Evolutionary conservation across 495 filamentous ascomycete genomes (phyloP).

Genomic region (Aspergillus sclerotiicarbonarius): DNA sequence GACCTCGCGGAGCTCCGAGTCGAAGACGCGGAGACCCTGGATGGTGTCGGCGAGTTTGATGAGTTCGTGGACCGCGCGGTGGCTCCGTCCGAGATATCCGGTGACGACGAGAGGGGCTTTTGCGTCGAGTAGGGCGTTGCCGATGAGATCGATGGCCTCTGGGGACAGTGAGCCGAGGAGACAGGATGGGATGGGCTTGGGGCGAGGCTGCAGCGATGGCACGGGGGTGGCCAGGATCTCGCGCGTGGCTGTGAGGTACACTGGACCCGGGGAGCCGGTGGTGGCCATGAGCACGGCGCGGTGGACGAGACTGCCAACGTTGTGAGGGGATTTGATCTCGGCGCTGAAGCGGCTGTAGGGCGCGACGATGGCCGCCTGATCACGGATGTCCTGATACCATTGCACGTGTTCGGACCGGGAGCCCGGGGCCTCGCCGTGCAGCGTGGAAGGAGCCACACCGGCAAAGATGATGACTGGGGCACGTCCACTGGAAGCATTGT

Average conservation of each 20-base stretch:
- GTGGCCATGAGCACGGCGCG: conserved; percentile 29
- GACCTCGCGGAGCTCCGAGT: conserved; percentile 21
- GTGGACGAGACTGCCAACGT: conserved; percentile 24
- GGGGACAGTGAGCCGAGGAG: conserved; percentile 11
- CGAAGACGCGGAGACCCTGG: conserved; percentile 21
- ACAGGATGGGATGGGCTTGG: conserved; percentile 12
- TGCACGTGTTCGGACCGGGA: conserved; percentile 28
- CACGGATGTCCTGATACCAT: conserved; percentile 29
- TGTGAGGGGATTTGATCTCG: conserved; percentile 25
- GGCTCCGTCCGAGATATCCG: conserved; percentile 26
- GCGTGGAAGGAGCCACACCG: conserved; percentile 22
- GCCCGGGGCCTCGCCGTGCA: conserved; percentile 23
- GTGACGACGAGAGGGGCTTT: conserved; percentile 26
- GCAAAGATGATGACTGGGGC: conserved; percentile 29
- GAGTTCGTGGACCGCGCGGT: conserved; percentile 23
- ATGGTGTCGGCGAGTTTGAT: conserved; percentile 20
- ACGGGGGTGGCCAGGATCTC: conserved; percentile 26
- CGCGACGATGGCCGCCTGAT: conserved; percentile 23
- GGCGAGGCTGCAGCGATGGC: conserved; percentile 10
- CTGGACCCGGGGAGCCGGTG: conserved; percentile 26
- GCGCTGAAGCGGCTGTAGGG: conserved; percentile 26
- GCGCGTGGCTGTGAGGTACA: conserved; percentile 31
- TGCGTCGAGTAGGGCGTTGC: conserved; percentile 18
- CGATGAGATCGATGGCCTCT: conserved; percentile 19
- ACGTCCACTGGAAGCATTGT: conserved; percentile 30